These are phyloP conservation scores for Elsinoe necatrix DNA, from an alignment of 2,329 filamentous ascomycete species.

Conservation along the genomic window DNA sequence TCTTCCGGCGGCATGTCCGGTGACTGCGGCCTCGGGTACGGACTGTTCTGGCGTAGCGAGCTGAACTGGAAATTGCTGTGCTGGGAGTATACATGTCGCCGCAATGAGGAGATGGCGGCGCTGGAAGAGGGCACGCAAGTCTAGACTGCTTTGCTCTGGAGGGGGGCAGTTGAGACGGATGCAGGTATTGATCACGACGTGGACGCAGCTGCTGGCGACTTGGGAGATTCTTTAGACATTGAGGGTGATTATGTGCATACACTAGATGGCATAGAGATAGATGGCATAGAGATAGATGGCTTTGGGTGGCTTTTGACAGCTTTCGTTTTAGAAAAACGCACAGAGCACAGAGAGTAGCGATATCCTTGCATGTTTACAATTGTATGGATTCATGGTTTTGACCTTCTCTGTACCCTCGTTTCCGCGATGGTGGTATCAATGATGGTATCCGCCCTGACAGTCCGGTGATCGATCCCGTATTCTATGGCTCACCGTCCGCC, in stretches of 20 bases:
- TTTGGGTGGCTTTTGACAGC: constrained; percentile 4
- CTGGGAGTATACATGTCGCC: constrained; percentile 53
- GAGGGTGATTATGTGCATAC: neutral
- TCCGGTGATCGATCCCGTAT: neutral
- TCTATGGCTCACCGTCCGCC: too few species aligned
- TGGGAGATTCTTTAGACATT: neutral
- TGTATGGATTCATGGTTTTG: constrained; percentile 3
- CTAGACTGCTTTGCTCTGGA: constrained; percentile 14
- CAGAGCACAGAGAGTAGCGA: constrained; percentile 3
- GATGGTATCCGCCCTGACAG: neutral
- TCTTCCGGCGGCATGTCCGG: constrained; percentile 75
- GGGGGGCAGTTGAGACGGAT: neutral
- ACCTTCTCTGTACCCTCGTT: neutral
- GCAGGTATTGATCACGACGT: neutral
- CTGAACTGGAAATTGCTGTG: constrained; percentile 79
- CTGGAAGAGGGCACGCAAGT: constrained; percentile 15
- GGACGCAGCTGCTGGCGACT: constrained; percentile 2
- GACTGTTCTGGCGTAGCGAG: constrained; percentile 60
- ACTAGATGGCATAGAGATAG: neutral
- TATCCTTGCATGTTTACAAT: constrained; percentile 2
- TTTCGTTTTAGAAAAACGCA: constrained; percentile 16
- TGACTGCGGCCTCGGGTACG: constrained; percentile 51
- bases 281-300: neutral
- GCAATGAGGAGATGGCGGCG: constrained; percentile 12
- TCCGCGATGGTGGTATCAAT: constrained; percentile 2